Evolutionary conservation across 2,329 filamentous ascomycete species (phyloP), one percentile per base, ranked within the genome.

Genomic region (Apiospora koreana): DNA sequence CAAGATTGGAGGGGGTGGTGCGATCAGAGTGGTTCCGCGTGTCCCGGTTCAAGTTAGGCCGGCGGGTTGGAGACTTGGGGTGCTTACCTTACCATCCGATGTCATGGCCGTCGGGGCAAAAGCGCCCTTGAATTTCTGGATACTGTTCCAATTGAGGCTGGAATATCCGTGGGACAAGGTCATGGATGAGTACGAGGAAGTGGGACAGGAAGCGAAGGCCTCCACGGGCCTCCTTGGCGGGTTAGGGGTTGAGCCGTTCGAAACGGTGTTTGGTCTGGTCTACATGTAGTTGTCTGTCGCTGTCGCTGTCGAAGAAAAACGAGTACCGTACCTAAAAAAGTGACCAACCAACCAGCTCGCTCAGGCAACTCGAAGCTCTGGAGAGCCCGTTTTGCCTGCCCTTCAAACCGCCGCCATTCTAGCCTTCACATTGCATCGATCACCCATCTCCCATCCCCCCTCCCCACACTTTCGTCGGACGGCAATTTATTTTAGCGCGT

Each of bases 401-500:
- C 54, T 62, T 66, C 23, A 42, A 42, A 9, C 41, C 41, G 41
- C 41, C 41, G 12, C 41, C 12, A 12, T 10, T 14, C 41, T 42
- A 42, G 41, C 41, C 41, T 42, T 42, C 41, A 43, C 41, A 62
- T 38, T n/a, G 31, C 54, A 62, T 62, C 35, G 54, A 62, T 62
- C 41, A 18, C 3, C 66, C 50, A 58, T 62, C 38, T 12, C 4
- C 38, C 3, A 35, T 35, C 38, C 7, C 8, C 43, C 50, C 12
- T 62, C 38, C 23, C 67, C 45, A 68, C 67, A 68, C 67, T 42
- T 45, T 62, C 38, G 18, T 42, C 64, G 66, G 67, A 41, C 67
- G 67, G 67, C 67, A 68, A 68, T 50, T 38, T 68, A 68, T 46
- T 50, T 50, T 50, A 50, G 66, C 45, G 66, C 66, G 31, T 68